Evolutionary conservation across 805 yeast species (phyloP).

Genomic region (Starmerella apicola): DNA sequence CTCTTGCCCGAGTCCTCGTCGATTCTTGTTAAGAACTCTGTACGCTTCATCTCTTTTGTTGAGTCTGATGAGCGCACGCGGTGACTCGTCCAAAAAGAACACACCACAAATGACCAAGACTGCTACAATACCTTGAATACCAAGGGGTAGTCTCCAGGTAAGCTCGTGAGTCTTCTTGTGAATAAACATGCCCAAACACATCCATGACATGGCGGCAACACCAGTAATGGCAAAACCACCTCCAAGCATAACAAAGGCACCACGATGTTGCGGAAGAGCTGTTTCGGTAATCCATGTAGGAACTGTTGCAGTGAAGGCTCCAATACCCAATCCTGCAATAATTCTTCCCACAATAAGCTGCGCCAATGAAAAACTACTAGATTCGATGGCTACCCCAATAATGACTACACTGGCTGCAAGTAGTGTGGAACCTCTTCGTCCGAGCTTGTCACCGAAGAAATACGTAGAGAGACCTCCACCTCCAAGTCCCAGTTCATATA

Average conservation of each 20-base stretch:
- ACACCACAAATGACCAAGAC: slow-evolving; percentile 31
- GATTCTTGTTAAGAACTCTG: slow-evolving; percentile 13
- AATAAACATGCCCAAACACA: slow-evolving; percentile 53
- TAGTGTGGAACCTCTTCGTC: slow-evolving; percentile 41
- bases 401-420: slow-evolving; percentile 38
- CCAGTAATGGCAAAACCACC: slow-evolving; percentile 57
- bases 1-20: slow-evolving; percentile 6
- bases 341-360: slow-evolving; percentile 60
- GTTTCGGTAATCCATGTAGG: slow-evolving; percentile 70
- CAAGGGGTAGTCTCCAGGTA: slow-evolving; percentile 65
- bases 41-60: slow-evolving; percentile 22
- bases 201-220: slow-evolving; percentile 57
- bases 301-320: slow-evolving; percentile 56
- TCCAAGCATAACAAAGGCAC: slow-evolving; percentile 47
- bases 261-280: slow-evolving; percentile 47
- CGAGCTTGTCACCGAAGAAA: slow-evolving; percentile 43
- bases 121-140: slow-evolving; percentile 43
- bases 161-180: slow-evolving; percentile 38
- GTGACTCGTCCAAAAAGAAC: slow-evolving; percentile 38
- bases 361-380: slow-evolving; percentile 41
- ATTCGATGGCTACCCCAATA: slow-evolving; percentile 47
- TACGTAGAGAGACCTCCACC: slow-evolving; percentile 50
- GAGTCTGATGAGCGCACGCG: slow-evolving; percentile 31
- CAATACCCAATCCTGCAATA: slow-evolving; percentile 56
- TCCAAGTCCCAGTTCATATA: slow-evolving; percentile 58